Conservation (phyloP, 768 basidiomycete species). For the Auriscalpium vulgare region DNA sequence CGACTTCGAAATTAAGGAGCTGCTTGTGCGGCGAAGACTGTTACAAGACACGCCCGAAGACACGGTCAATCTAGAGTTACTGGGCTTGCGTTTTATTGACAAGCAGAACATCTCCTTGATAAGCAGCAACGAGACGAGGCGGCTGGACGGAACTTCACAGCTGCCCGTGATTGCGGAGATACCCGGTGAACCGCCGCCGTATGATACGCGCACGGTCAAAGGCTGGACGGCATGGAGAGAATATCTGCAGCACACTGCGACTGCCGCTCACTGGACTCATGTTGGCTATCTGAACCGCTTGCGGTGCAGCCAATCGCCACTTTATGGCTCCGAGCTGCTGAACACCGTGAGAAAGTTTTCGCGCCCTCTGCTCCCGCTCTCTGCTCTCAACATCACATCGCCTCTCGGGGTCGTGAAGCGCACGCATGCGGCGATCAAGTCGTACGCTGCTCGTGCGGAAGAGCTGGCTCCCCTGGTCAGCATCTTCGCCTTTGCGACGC, state of each 20-base stretch:
- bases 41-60: constrained; percentile 47
- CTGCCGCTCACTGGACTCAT: constrained; percentile 57
- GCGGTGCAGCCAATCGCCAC: constrained; percentile 43
- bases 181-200: constrained; percentile 58
- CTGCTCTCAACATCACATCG: constrained; percentile 30
- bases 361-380: constrained; percentile 44
- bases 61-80: constrained; percentile 47
- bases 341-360: constrained; percentile 29
- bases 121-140: constrained; percentile 43
- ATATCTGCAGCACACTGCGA: constrained; percentile 39
- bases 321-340: constrained; percentile 32
- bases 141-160: constrained; percentile 50
- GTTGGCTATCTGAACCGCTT: constrained; percentile 66
- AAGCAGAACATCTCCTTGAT: constrained; percentile 46
- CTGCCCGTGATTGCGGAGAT: constrained; percentile 46
- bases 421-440: constrained; percentile 48
- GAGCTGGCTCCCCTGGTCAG: constrained; percentile 48
- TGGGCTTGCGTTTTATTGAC: constrained; percentile 58
- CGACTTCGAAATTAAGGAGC: constrained; percentile 80
- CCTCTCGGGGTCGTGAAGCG: constrained; percentile 32
- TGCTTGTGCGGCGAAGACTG: constrained; percentile 74
- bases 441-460: constrained; percentile 51
- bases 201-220: constrained; percentile 65
- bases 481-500: constrained; percentile 75
- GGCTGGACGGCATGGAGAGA: constrained; percentile 53